Evolutionary conservation across 306 rosid genomes (phyloP).

Genomic region (Echinosophora koreensis): DNA sequence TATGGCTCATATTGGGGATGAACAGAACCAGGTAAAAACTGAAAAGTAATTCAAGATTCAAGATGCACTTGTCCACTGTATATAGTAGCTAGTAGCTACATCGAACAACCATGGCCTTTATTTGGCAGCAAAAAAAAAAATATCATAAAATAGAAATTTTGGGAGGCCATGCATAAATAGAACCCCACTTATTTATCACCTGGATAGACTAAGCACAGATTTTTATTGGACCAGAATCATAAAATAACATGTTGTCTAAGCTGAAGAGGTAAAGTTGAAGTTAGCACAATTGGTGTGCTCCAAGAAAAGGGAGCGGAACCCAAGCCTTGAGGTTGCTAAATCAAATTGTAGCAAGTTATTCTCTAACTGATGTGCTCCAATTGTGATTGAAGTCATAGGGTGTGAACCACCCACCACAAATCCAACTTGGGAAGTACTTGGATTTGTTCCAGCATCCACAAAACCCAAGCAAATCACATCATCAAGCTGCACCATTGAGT

Average conservation of each 20-base stretch:
- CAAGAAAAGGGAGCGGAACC: conserved; percentile 56
- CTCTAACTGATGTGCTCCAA: conserved; percentile 67
- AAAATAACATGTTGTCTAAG: conserved; percentile 22
- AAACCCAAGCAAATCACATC: conserved; percentile 68
- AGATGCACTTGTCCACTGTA: background rate
- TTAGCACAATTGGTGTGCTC: conserved; percentile 57
- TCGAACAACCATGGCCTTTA: conserved; percentile 10
- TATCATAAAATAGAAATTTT: background rate
- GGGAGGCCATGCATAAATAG: conserved; percentile 7
- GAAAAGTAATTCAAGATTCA: conserved; percentile 2
- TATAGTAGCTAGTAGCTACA: background rate
- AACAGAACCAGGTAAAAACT: conserved; percentile 9
- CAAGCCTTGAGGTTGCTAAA: conserved; percentile 59
- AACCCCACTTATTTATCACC: conserved; percentile 43
- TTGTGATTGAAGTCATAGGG: conserved; percentile 61
- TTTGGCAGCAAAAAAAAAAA: background rate
- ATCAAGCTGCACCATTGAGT: conserved; percentile 61
- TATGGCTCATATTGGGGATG: background rate
- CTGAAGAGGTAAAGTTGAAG: conserved; percentile 63
- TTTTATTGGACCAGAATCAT: background rate
- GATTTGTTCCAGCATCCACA: conserved; percentile 60
- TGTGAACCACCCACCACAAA: conserved; percentile 55
- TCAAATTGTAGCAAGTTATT: conserved; percentile 67
- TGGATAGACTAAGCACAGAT: background rate
- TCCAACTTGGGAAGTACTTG: conserved; percentile 52